Base-by-base conservation (phyloP, 495 filamentous ascomycete genomes). In the Apodospora peruviana region DNA sequence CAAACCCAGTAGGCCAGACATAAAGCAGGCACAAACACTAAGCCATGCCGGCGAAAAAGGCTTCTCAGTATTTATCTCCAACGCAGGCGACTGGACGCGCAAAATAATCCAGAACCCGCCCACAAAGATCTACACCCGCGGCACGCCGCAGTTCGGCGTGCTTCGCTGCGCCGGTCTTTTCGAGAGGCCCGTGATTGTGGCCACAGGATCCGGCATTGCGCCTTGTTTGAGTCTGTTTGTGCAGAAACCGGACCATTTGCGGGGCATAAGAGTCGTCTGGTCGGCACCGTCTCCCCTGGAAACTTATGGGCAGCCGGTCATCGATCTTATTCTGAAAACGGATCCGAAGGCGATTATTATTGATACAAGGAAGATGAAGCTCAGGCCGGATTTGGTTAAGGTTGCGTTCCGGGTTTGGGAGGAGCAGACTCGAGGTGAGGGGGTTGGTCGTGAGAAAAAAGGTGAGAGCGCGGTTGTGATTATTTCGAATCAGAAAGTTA, bases 1-100 rank as follows among this genome's bases (percentile, higher is more conserved):
- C 86, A 66, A 82, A 78, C 75, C 81, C 84, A 61, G 68, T 17
- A 5, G 75, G 3, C 83, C 84, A 53, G 76, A 80, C 5, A 78
- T 74, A 11, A n/a, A n/a, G n/a, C n/a, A n/a, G n/a, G n/a, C n/a
- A n/a, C n/a, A n/a, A n/a, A n/a, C n/a, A n/a, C 83, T 88, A 53
- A 74, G 80, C 24, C 69, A 71, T 52, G 67, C 61, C 24, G 68
- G 69, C 40, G 66, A 70, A 45, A 64, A 67, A n/a, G 82, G 81
- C 16, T 89, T 86, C 64, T 88, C 82, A 16, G 70, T 86, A 45
- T 69, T 93, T 37, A 70, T 91, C 39, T 88, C 85, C 50, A 83
- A 86, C 58, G 88, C 87, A 1, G 88, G 88, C n/a, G 87, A 91
- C 73, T 94, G 87, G 86, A 94, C 88, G 10, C 62, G 69, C 29